Evolutionary conservation across 495 filamentous ascomycete species (phyloP).

Genomic region (Penicillium coprophilum): DNA sequence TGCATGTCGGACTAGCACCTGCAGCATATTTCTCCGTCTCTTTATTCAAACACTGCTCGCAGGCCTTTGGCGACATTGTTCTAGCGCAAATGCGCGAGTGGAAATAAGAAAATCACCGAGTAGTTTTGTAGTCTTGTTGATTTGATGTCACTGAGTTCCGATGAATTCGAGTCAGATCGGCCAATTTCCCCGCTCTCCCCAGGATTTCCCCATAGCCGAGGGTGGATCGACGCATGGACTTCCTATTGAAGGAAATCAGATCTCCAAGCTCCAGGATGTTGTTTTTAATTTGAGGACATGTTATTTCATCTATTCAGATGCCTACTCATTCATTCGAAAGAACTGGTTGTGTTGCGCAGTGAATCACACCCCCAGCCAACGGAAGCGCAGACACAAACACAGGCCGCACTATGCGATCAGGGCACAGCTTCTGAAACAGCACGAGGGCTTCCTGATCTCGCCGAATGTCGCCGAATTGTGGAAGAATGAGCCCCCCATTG

Average conservation of each 20-base stretch:
- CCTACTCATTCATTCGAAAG: background rate
- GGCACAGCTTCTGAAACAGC: slow-evolving; percentile 14
- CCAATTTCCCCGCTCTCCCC: slow-evolving; percentile 23
- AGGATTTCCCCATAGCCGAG: slow-evolving; percentile 9
- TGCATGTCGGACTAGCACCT: slow-evolving; percentile 22
- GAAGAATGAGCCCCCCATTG: slow-evolving; percentile 27
- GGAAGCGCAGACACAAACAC: slow-evolving; percentile 16
- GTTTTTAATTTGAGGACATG: no score
- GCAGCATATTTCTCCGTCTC: slow-evolving; percentile 26
- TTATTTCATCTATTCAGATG: background rate
- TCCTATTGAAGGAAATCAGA: background rate
- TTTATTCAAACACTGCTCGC: slow-evolving; percentile 27
- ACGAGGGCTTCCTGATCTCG: slow-evolving; percentile 18
- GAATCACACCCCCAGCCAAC: slow-evolving; percentile 21
- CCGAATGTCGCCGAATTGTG: slow-evolving; percentile 22
- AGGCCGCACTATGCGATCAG: slow-evolving; percentile 12
- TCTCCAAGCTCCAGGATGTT: background rate
- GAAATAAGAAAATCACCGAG: background rate
- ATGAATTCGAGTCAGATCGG: slow-evolving; percentile 9
- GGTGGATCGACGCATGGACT: slow-evolving; percentile 1
- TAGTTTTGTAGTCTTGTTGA: background rate
- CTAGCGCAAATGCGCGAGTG: background rate
- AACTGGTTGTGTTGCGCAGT: slow-evolving; percentile 27
- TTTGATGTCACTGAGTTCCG: background rate
- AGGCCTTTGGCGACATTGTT: slow-evolving; percentile 29